These are phyloP conservation scores for Beauveria sp. DNA, from an alignment of 2,329 filamentous ascomycete genomes.

Conservation along the genomic window DNA sequence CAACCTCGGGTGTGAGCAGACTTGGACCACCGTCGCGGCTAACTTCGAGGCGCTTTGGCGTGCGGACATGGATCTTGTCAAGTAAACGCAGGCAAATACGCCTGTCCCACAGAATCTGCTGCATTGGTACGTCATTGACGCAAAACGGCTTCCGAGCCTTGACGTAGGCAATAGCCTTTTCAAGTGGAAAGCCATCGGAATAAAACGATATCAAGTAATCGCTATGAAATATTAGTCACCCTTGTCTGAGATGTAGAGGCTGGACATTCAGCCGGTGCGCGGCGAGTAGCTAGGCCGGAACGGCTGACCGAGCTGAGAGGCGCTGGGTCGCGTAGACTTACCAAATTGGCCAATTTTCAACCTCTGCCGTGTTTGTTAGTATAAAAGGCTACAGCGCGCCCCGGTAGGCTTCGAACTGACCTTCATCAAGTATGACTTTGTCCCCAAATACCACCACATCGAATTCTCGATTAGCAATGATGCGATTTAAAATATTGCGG, in stretches of 20 bases:
- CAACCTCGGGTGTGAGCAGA: constrained; percentile 70
- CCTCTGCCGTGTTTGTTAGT: constrained; percentile 39
- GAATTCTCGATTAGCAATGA: constrained; percentile 87
- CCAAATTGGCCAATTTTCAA: constrained; percentile 94
- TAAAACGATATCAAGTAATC: constrained; percentile 98
- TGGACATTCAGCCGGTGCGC: constrained; percentile 3
- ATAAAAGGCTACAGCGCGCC: constrained; percentile 11
- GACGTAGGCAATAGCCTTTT: constrained; percentile 94
- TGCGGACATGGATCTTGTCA: constrained; percentile 83
- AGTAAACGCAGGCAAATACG: constrained; percentile 81
- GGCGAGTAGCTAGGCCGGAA: constrained; percentile 25
- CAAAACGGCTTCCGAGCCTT: constrained; percentile 91
- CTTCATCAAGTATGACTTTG: constrained; percentile 95
- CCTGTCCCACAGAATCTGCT: constrained; percentile 93
- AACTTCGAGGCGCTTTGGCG: constrained; percentile 81
- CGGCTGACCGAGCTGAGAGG: constrained; percentile 24
- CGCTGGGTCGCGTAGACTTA: constrained; percentile 28
- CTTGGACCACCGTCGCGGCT: constrained; percentile 85
- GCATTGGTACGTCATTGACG: constrained; percentile 96
- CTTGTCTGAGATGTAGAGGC: constrained; percentile 1
- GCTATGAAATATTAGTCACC: constrained; percentile 29
- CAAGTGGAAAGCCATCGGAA: constrained; percentile 91
- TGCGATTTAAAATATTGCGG: constrained; percentile 85
- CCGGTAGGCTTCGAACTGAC: constrained; percentile 26
- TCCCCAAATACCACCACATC: constrained; percentile 97